Conservation (phyloP, 768 basidiomycete genomes). For the Dentipellis fragilis region DNA sequence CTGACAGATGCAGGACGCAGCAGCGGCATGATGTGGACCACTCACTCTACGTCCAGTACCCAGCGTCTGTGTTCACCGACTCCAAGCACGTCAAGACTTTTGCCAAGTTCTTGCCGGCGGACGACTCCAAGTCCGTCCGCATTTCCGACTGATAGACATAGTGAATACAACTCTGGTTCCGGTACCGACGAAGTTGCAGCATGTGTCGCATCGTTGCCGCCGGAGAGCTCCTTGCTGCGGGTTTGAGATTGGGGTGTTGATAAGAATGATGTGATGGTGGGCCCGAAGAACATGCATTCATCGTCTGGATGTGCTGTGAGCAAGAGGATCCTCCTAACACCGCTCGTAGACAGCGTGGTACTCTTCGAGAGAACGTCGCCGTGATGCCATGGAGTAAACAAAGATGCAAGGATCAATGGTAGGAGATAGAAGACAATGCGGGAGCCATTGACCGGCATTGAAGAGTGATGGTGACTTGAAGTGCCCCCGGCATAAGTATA, state of each 20-base stretch:
- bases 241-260: neutral
- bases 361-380: neutral
- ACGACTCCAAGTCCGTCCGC: constrained; percentile 64
- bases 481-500: too few species aligned
- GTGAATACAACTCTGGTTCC: constrained; percentile 30
- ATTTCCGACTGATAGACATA: constrained; percentile 75
- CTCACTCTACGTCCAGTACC: constrained; percentile 61
- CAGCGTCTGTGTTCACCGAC: constrained; percentile 43
- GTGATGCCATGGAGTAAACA: neutral
- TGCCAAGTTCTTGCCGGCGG: constrained; percentile 47
- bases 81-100: constrained; percentile 61
- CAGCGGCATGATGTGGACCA: neutral
- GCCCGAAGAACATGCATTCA: constrained; percentile 90
- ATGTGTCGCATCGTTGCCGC: neutral
- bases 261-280: constrained; percentile 56
- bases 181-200: neutral
- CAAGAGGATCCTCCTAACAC: constrained; percentile 35
- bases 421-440: neutral
- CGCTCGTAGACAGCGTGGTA: neutral
- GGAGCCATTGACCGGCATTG: neutral
- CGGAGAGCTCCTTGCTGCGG: neutral
- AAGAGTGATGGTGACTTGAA: too few species aligned
- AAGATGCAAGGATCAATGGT: neutral
- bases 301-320: constrained; percentile 94
- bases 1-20: constrained; percentile 3